Evolutionary conservation across 495 filamentous ascomycete species (phyloP), one percentile per base, ranked within the genome.

Genomic region (Daldinia grandis): DNA sequence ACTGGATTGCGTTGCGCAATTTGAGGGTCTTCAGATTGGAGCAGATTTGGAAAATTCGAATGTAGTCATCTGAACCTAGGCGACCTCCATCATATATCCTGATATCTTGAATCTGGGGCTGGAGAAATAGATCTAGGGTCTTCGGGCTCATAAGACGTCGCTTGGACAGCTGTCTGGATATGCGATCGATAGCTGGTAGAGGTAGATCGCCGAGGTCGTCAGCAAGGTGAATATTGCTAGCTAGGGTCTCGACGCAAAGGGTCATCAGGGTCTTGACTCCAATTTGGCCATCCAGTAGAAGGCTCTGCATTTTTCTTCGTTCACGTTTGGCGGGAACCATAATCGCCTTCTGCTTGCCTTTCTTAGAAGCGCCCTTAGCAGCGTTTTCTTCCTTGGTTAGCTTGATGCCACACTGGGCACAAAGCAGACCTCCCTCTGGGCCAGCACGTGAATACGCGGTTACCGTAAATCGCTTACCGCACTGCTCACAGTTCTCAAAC

Each of bases 381-480:
- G 86, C 85, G 17, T 87, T 82, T 68, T 91, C 89, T 65, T 89
- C 87, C 59, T 89, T 87, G 33, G 81, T 83, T 25, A 92, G 80
- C 42, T 92, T 89, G 72, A 90, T 94, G n/a, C 94, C 92, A 74
- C 95, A 99, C 56, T 91, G 89, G 0, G 82, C 82, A 77, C 95
- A 99, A 12, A 99, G 84, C 19, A 99, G 80, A 17, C 94, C 95
- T 1, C 94, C 94, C 17, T 90, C 83, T 0, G 91, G 90, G 14
- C 91, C 92, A n/a, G 88, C 85, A 71, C 92, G 91, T 69, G 89
- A 92, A 76, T 99, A 99, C 0, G 93, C 81, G 0, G 95, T 98
- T 28, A 99, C 95, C 0, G 93, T 97, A 75, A 99, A 99, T 25
- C 95, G 89, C 73, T 93, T 95, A 24, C 87, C 84, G 76, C 95